These are phyloP conservation scores for Phytophthora ohioensis DNA, from an alignment of 352 stramenopile species.

Conservation along the genomic window DNA sequence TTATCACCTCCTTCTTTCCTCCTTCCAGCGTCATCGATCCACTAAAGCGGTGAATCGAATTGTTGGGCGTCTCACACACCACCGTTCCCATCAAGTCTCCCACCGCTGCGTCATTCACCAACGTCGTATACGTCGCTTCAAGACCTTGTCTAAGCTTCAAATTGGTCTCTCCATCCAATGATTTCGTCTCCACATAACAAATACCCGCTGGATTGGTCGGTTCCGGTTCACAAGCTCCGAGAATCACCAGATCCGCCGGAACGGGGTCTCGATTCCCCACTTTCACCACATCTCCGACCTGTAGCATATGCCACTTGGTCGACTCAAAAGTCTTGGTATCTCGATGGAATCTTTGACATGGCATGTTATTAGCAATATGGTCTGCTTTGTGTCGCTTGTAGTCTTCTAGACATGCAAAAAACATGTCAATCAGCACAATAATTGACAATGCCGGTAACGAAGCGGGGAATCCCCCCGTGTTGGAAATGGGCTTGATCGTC, in stretches of 20 bases:
- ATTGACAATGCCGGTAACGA: conserved; percentile 92
- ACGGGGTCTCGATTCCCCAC: conserved; percentile 89
- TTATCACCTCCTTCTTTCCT: conserved; percentile 77
- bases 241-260: conserved; percentile 89
- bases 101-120: conserved; percentile 63
- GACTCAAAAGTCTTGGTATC: conserved; percentile 59
- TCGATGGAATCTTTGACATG: conserved; percentile 57
- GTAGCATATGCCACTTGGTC: conserved; percentile 78
- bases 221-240: conserved; percentile 83
- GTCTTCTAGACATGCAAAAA: conserved; percentile 93
- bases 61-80: conserved; percentile 89
- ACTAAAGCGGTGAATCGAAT: conserved; percentile 92
- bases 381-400: conserved; percentile 91
- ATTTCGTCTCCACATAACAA: conserved; percentile 94
- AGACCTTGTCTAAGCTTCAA: conserved; percentile 91
- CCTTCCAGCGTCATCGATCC: conserved; percentile 79
- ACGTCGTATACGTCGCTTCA: conserved; percentile 74
- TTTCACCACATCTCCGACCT: conserved; percentile 92
- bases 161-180: conserved; percentile 94
- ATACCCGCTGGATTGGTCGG: conserved; percentile 74
- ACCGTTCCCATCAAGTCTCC: conserved; percentile 66
- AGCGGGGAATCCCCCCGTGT: conserved; percentile 91
- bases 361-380: conserved; percentile 84
- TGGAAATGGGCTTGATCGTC: conserved; percentile 92
- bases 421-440: conserved; percentile 94